Evolutionary conservation across 805 yeast genomes (phyloP).

Genomic region (Candida stauntonica): DNA sequence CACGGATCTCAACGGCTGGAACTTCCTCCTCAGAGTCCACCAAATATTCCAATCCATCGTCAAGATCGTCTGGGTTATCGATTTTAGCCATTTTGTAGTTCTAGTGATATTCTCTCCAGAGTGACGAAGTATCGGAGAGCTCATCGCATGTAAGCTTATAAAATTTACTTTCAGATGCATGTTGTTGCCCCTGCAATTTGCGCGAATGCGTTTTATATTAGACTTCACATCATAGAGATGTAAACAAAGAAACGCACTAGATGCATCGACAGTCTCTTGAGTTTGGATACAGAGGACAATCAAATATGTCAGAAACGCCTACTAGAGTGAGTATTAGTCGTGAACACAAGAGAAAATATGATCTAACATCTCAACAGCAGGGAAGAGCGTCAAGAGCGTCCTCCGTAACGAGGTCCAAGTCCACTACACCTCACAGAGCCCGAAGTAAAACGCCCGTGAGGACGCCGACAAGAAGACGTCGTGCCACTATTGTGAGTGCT

Average conservation of each 20-base stretch:
- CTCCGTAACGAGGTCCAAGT: constrained; percentile 9
- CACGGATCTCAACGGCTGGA: constrained; percentile 31
- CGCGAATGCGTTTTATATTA: constrained; percentile 8
- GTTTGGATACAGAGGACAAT: not conserved
- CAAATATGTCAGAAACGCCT: constrained; percentile 9
- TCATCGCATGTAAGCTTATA: not conserved
- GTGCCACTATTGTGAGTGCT: constrained; percentile 23
- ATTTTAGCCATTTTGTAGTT: constrained; percentile 4
- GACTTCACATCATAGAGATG: not conserved
- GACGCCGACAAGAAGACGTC: constrained; percentile 24
- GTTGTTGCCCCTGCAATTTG: not conserved
- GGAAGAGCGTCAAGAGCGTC: constrained; percentile 6
- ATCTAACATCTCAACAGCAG: constrained; percentile 3
- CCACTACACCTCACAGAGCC: constrained; percentile 15
- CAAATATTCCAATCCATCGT: constrained; percentile 69
- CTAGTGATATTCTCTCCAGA: not conserved
- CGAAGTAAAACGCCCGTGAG: constrained; percentile 22
- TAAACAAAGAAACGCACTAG: not conserved
- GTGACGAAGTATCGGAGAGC: no score
- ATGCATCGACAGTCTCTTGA: no score
- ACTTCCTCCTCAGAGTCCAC: constrained; percentile 40
- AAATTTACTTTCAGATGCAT: not conserved
- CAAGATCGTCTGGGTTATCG: constrained; percentile 55
- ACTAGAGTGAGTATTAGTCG: constrained; percentile 4
- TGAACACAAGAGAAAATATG: not conserved